Evolutionary conservation across 495 filamentous ascomycete species (phyloP).

Genomic region (Penicillium dipodomyicola): DNA sequence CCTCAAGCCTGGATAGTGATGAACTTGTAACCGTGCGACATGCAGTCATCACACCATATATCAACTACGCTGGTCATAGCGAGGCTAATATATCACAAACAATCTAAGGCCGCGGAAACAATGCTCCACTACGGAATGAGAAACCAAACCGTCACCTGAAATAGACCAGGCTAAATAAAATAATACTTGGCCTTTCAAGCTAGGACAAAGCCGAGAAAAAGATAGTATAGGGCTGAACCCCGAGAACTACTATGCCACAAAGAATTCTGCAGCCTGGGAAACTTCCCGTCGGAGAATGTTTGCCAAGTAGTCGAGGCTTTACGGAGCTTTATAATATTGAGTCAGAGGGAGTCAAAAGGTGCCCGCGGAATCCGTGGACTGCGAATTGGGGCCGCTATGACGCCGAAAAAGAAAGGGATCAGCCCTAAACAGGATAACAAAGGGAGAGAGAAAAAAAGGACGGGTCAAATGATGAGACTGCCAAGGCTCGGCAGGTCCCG

Average conservation of each 20-base stretch:
- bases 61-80: not conserved
- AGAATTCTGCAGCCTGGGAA: not conserved
- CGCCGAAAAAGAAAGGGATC: not conserved
- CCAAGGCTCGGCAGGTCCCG: conserved; percentile 5
- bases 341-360: not conserved
- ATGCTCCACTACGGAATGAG: not conserved
- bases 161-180: conserved; percentile 2
- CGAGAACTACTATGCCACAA: not conserved
- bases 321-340: not conserved
- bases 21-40: not conserved
- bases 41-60: conserved; percentile 1
- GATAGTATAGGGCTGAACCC: conserved; percentile 7
- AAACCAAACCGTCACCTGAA: not conserved
- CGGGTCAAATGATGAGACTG: not conserved
- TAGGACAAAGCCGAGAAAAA: conserved; percentile 1
- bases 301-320: conserved; percentile 6
- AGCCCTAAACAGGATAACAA: not conserved
- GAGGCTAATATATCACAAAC: not conserved
- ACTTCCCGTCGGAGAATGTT: not conserved
- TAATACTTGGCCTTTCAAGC: not conserved
- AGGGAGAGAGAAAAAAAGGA: not conserved
- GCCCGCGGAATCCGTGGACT: not conserved
- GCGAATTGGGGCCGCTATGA: not conserved
- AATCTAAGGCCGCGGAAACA: not conserved
- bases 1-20: not conserved